Evolutionary conservation across 805 yeast species (phyloP).

Genomic region (Myxozyma neglecta): DNA sequence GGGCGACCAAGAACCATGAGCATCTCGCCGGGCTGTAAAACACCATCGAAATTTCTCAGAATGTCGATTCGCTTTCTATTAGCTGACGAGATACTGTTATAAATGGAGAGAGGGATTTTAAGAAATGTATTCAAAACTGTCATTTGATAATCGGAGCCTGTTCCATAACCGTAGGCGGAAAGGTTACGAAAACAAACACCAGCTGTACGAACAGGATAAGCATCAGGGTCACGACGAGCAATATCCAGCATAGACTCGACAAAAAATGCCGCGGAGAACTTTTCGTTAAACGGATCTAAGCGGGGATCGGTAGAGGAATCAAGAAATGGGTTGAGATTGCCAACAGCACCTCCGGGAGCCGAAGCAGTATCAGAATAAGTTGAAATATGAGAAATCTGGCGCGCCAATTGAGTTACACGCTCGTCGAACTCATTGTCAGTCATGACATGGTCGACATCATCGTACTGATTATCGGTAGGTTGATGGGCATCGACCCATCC

Average conservation of each 20-base stretch:
- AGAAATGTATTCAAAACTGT: slow-evolving; percentile 51
- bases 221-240: slow-evolving; percentile 56
- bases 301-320: slow-evolving; percentile 42
- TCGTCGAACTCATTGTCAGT: slow-evolving; percentile 1
- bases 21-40: slow-evolving; percentile 62
- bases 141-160: slow-evolving; percentile 65
- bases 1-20: slow-evolving; percentile 79
- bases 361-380: slow-evolving; percentile 1
- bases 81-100: slow-evolving; percentile 31
- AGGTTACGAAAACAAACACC: slow-evolving; percentile 61
- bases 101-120: slow-evolving; percentile 39
- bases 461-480: background rate
- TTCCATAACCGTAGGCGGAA: slow-evolving; percentile 62
- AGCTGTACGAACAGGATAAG: slow-evolving; percentile 59
- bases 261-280: slow-evolving; percentile 63
- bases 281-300: slow-evolving; percentile 58
- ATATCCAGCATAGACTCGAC: slow-evolving; percentile 58
- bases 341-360: background rate
- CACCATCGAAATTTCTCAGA: slow-evolving; percentile 55
- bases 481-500: slow-evolving; percentile 6
- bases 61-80: slow-evolving; percentile 35
- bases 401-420: slow-evolving; percentile 26
- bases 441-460: background rate
- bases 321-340: slow-evolving; percentile 24
- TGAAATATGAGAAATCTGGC: slow-evolving; percentile 31